Evolutionary conservation across 495 filamentous ascomycete genomes (phyloP), one percentile per base, ranked within the genome.

Genomic region (Aspergillus homomorphus): DNA sequence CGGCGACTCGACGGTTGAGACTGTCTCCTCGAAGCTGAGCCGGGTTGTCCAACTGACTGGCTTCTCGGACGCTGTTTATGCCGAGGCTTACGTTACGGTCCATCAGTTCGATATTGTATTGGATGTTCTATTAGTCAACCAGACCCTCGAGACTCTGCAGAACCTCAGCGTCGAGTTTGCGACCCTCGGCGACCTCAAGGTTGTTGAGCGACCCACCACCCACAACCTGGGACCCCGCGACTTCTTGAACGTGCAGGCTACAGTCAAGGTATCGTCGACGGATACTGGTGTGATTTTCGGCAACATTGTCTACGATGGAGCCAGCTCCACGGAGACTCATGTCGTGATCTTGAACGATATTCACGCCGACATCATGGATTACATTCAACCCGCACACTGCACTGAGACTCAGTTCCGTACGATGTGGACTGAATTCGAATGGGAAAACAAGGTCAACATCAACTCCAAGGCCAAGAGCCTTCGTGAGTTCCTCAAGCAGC

Each of bases 381-480:
- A 99, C 76, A 99, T 99, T 65, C 92, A 98, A 66, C 95, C 95
- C 8, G 95, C 94, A 14, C 82, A 90, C 44, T 99, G 95, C 80
- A 92, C 90, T 15, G 95, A 99, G 80, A 97, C 93, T 33, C 91
- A 98, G 68, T 99, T 99, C 86, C 84, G 95, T 38, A 96, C 91
- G 21, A 99, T 99, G 95, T 99, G 95, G 95, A 98, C 95, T 30
- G 95, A 99, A 67, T 99, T 99, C 61, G 95, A 99, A 73, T 99
- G 95, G 95, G 95, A 99, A 81, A 99, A 99, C 80, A 99, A 99
- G 83, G 94, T 99, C 68, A 98, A 98, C 77, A 98, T 98, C 77
- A 96, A 96, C 73, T 92, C 89, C 62, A 96, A 97, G 79, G 92
- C 91, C 62, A 95, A 95, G 82, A 88, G 79, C 26, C 80, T 99